These are phyloP conservation scores for Suillus placidus DNA, from an alignment of 768 basidiomycete species.

Conservation along the genomic window DNA sequence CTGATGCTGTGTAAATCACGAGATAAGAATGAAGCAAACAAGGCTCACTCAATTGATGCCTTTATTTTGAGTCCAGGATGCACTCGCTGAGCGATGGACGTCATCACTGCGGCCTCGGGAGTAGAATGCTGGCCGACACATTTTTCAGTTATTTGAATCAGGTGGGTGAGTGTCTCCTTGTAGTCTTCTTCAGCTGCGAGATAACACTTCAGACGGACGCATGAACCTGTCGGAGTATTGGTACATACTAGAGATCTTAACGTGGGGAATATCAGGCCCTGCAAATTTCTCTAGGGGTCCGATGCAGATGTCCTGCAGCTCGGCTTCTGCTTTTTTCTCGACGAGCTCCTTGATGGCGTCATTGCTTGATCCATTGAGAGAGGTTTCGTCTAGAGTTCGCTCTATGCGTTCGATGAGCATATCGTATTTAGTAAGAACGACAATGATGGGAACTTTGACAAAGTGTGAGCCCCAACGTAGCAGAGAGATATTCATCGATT, in stretches of 20 bases:
- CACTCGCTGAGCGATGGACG: conserved; percentile 8
- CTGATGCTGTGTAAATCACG: not conserved
- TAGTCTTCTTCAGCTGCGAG: not conserved
- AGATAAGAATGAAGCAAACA: not conserved
- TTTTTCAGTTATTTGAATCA: conserved; percentile 8
- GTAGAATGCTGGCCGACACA: not conserved
- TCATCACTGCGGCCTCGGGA: not conserved
- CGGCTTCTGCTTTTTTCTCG: not conserved
- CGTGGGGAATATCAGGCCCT: not conserved
- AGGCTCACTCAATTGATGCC: conserved; percentile 4
- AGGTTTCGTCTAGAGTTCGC: not conserved
- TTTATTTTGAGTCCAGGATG: conserved; percentile 1
- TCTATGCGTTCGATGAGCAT: conserved; percentile 1
- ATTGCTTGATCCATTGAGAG: not conserved
- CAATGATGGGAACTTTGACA: conserved; percentile 7
- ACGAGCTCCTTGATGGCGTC: not conserved
- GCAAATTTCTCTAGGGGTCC: not conserved
- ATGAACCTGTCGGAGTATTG: not conserved
- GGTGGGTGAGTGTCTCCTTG: not conserved
- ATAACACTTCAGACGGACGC: not conserved
- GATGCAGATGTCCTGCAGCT: conserved; percentile 5
- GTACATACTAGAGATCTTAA: conserved; percentile 1
- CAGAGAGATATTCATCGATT: not conserved
- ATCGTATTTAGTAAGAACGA: conserved; percentile 13
- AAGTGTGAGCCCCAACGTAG: not conserved